phyloP scores from a whole-genome alignment of 129 eudicot genomes.

The Pulicaria dysenterica region DNA sequence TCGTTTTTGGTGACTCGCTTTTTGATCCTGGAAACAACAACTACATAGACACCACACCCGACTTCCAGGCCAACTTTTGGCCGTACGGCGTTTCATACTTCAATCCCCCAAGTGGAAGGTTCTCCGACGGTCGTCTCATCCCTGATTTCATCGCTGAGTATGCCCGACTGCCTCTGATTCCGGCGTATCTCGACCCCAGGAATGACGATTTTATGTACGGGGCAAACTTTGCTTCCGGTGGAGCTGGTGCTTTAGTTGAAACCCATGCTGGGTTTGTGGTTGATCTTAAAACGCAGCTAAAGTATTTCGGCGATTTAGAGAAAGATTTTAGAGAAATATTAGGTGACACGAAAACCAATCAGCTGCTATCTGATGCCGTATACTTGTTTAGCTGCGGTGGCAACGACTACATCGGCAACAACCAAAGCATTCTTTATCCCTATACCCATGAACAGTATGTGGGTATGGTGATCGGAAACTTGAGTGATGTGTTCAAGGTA shows the following conservation, averaged over 20 bases:
- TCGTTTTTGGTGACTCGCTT: conserved; percentile 56
- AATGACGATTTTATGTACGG: conserved; percentile 39
- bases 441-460: conserved; percentile 36
- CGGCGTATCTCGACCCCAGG: conserved; percentile 47
- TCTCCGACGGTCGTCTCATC: conserved; percentile 63
- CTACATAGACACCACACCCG: conserved; percentile 47
- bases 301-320: conserved; percentile 28
- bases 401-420: conserved; percentile 41
- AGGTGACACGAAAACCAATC: conserved; percentile 30
- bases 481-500: conserved; percentile 37
- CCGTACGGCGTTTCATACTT: conserved; percentile 64
- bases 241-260: conserved; percentile 54
- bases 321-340: conserved; percentile 23
- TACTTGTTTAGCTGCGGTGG: conserved; percentile 44
- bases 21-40: conserved; percentile 63
- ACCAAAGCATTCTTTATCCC: conserved; percentile 23
- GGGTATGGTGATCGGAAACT: conserved; percentile 41
- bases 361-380: conserved; percentile 39
- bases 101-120: conserved; percentile 49
- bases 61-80: conserved; percentile 45
- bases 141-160: conserved; percentile 60
- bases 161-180: conserved; percentile 45
- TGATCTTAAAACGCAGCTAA: conserved; percentile 39
- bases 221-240: conserved; percentile 65
- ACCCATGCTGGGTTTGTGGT: conserved; percentile 50